phyloP scores from a whole-genome alignment of 2,329 filamentous ascomycete species.

The Xylaria digitata region DNA sequence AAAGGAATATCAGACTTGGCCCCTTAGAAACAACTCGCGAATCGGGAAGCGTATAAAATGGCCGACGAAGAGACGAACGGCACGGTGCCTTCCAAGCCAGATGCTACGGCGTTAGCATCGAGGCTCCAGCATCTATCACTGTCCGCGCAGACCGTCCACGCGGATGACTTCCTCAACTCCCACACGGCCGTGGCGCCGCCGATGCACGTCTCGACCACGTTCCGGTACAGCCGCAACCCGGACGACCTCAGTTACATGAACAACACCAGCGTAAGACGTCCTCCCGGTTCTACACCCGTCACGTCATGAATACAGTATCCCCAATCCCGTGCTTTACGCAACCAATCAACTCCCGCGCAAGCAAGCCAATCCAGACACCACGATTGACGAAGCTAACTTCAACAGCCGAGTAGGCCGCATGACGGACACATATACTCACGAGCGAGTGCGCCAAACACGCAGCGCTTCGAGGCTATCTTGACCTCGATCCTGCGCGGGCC shows the following conservation, averaged over 20 bases:
- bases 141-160: slow-evolving; percentile 81
- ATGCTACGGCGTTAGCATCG: slow-evolving; percentile 48
- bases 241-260: slow-evolving; percentile 66
- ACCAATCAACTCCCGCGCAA: not conserved
- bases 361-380: not conserved
- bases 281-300: not conserved
- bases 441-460: slow-evolving; percentile 79
- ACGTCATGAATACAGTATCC: not conserved
- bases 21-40: not conserved
- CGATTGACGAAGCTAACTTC: slow-evolving; percentile 23
- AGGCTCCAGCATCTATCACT: slow-evolving; percentile 60
- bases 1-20: not conserved
- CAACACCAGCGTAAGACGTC: slow-evolving; percentile 65
- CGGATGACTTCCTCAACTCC: slow-evolving; percentile 79
- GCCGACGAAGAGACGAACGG: slow-evolving; percentile 36
- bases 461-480: slow-evolving; percentile 86
- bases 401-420: slow-evolving; percentile 60
- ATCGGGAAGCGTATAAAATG: slow-evolving; percentile 36
- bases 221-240: slow-evolving; percentile 80
- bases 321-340: not conserved
- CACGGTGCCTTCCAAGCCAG: slow-evolving; percentile 26
- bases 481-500: slow-evolving; percentile 77
- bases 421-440: slow-evolving; percentile 88
- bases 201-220: slow-evolving; percentile 91
- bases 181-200: slow-evolving; percentile 86